phyloP scores from a whole-genome alignment of 768 basidiomycete species.

The Russula sp. region DNA sequence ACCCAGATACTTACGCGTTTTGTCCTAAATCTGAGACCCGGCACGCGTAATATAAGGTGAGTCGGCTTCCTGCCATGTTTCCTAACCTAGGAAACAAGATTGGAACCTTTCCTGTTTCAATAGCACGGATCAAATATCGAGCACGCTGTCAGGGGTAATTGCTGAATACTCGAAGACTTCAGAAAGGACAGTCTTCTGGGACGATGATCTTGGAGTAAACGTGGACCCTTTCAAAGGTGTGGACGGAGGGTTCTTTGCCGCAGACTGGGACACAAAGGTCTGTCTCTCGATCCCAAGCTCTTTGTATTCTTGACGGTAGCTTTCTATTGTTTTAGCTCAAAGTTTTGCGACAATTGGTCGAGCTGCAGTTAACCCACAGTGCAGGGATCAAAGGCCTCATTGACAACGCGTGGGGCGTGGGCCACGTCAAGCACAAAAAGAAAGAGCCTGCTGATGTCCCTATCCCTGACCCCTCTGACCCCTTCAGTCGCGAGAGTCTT shows the following conservation, averaged over 20 bases:
- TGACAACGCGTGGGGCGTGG: conserved; percentile 83
- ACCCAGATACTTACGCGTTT: conserved; percentile 68
- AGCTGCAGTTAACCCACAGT: conserved; percentile 70
- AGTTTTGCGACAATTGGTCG: conserved; percentile 77
- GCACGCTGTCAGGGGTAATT: conserved; percentile 61
- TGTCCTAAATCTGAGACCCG: conserved; percentile 74
- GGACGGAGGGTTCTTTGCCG: conserved; percentile 68
- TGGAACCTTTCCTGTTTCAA: conserved; percentile 29
- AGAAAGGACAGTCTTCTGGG: conserved; percentile 76
- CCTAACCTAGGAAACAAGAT: conserved; percentile 29
- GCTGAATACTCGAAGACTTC: conserved; percentile 65
- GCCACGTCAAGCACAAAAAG: conserved; percentile 81
- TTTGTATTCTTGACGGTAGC: conserved; percentile 22
- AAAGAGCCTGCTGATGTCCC: conserved; percentile 50
- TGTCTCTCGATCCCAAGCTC: conserved; percentile 27
- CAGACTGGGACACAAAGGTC: conserved; percentile 81
- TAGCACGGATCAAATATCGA: conserved; percentile 77
- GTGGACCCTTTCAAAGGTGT: conserved; percentile 64
- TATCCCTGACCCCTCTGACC: conserved; percentile 47
- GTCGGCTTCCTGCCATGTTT: conserved; percentile 33
- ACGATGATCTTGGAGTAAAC: conserved; percentile 57
- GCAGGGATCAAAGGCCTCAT: conserved; percentile 61
- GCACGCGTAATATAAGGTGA: conserved; percentile 86
- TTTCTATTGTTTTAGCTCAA: conserved; percentile 47
- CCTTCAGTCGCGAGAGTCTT: conserved; percentile 58